A percentile compares a stretch with the other conserved stretches of the same genome.
These are phyloP conservation scores for Luffa acutangula DNA, from an alignment of 306 rosid species.

Conservation along the genomic window DNA sequence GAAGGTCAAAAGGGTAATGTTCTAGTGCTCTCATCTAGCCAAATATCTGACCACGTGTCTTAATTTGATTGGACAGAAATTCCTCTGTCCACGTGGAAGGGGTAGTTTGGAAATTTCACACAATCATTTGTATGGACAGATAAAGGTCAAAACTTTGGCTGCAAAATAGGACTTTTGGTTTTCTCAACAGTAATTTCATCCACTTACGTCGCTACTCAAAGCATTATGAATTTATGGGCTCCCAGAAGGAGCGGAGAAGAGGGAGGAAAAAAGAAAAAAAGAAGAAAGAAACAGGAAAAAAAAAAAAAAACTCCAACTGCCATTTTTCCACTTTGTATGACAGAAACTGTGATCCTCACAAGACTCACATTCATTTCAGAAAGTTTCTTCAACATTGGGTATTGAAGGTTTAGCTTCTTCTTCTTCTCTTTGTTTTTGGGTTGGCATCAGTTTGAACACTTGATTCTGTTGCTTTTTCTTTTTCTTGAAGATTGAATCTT, in stretches of 20 bases:
- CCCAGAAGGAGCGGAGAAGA: background rate
- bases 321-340: slow-evolving; percentile 12
- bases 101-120: slow-evolving; percentile 12
- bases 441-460: background rate
- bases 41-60: background rate
- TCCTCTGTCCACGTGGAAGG: background rate
- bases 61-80: background rate
- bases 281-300: background rate
- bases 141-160: slow-evolving; percentile 23
- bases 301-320: slow-evolving; percentile 10
- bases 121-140: background rate
- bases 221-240: slow-evolving; percentile 6
- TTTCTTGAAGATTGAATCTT: background rate
- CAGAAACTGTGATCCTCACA: slow-evolving; percentile 1
- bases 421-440: background rate
- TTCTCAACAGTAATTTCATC: slow-evolving; percentile 39
- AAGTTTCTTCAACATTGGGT: slow-evolving; percentile 24
- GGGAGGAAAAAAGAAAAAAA: background rate
- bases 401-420: background rate
- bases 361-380: background rate
- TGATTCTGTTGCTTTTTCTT: background rate
- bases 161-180: slow-evolving; percentile 2
- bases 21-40: background rate
- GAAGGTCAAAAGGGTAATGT: background rate
- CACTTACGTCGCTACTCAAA: slow-evolving; percentile 60